phyloP scores from a whole-genome alignment of 2,329 filamentous ascomycete species.

The Phoma sp. region DNA sequence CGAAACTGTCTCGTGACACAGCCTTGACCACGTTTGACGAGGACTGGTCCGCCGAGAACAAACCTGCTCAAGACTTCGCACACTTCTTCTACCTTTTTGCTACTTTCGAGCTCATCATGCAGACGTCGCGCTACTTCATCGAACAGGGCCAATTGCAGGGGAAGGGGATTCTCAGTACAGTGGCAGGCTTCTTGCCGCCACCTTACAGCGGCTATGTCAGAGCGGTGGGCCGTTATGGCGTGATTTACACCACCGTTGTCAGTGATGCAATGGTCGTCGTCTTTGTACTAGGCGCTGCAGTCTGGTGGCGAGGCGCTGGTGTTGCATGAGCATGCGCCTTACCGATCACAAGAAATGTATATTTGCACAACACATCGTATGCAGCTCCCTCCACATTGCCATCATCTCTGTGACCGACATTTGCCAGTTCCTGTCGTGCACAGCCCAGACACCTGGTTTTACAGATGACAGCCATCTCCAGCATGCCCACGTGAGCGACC shows the following conservation, averaged over 20 bases:
- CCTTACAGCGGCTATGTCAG: conserved; percentile 67
- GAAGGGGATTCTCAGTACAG: conserved; percentile 67
- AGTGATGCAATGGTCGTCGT: conserved; percentile 76
- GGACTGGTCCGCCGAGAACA: conserved; percentile 40
- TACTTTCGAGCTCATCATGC: conserved; percentile 74
- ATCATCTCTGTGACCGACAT: neutral
- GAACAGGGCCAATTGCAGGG: conserved; percentile 66
- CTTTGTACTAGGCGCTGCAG: conserved; percentile 71
- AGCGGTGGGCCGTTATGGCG: conserved; percentile 67
- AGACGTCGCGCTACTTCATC: conserved; percentile 73
- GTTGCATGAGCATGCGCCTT: conserved; percentile 27
- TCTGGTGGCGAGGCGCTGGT: conserved; percentile 55
- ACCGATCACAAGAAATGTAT: neutral
- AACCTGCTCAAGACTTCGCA: conserved; percentile 51
- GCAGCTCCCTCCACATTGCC: neutral
- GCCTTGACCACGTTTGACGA: conserved; percentile 55
- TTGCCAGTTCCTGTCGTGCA: conserved; percentile 2
- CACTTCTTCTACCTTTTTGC: conserved; percentile 82
- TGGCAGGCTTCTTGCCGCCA: conserved; percentile 69
- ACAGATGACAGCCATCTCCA: neutral
- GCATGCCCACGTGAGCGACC: conserved; percentile 2
- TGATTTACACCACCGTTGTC: conserved; percentile 74
- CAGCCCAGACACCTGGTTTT: conserved; percentile 8
- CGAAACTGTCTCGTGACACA: conserved; percentile 61
- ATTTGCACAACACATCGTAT: neutral